Evolutionary conservation across 768 basidiomycete species (phyloP), one percentile per base, ranked within the genome.

Genomic region (Termitomyces eurrhizus): DNA sequence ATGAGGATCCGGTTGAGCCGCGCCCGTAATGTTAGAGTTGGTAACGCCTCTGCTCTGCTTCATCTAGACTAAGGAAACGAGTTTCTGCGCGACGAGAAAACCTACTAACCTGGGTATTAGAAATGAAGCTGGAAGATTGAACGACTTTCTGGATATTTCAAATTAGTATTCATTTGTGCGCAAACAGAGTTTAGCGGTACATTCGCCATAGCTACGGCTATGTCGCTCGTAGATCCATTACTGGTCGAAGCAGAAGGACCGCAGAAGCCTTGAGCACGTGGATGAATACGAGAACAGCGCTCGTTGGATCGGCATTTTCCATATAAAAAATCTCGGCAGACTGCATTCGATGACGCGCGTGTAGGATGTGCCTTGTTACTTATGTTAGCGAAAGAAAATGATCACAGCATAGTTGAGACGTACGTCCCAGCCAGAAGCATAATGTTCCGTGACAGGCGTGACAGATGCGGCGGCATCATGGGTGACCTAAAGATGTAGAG

Each of bases 301-400:
- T 54, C 41, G 14, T 52, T 24, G 11, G 2, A 2, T 14, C 0
- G n/a, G 24, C 66, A 65, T 4, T 8, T 5, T 14, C 52, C 44
- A 0, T 8, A 16, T n/a, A 61, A 5, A 45, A 65, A 67, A 11
- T 14, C 2, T n/a, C 39, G 56, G 46, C 66, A 67, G 21, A 63
- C 50, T 57, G 65, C 64, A 44, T 67, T 63, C 14, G 50, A 53
- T 1, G 21, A 7, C 1, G 73, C 75, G 0, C 52, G 59, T 0
- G 76, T 77, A 7, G 62, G 70, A 46, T 64, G 64, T 8, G 74
- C 71, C 75, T 78, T 50, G 46, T n/a, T 4, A 39, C 41, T 11
- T 32, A 12, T 26, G 41, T 52, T 26, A 55, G 7, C 37, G 14
- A 53, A 21, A n/a, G 6, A 48, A 24, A 18, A 3, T 13, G n/a